Evolutionary conservation across 768 basidiomycete species (phyloP).

Genomic region (Rickenella mellea): DNA sequence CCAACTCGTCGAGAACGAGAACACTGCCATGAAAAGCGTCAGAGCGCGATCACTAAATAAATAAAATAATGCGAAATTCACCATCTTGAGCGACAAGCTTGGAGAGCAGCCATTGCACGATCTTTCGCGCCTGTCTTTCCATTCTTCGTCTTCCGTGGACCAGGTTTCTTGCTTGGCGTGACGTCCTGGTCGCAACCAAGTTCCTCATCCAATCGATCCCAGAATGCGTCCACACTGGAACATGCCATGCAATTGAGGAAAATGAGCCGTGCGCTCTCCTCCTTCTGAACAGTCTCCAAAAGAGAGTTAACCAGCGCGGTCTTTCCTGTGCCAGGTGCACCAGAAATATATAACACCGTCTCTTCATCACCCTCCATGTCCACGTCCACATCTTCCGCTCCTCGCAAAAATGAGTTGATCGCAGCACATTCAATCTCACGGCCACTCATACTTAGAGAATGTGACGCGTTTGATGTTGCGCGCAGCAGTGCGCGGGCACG

Average conservation of each 20-base stretch:
- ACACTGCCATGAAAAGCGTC: constrained; percentile 34
- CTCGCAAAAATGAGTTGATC: constrained; percentile 40
- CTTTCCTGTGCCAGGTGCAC: constrained; percentile 89
- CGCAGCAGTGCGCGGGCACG: constrained; percentile 66
- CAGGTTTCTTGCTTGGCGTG: constrained; percentile 23
- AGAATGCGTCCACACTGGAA: constrained; percentile 54
- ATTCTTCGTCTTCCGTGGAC: constrained; percentile 31
- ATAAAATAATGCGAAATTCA: constrained; percentile 13
- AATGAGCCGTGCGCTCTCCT: constrained; percentile 37
- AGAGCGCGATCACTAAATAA: constrained; percentile 1
- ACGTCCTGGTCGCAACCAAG: constrained; percentile 28
- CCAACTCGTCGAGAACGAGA: constrained; percentile 79
- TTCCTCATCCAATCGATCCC: constrained; percentile 58
- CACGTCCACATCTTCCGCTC: background rate
- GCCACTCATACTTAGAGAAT: constrained; percentile 45
- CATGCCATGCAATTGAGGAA: constrained; percentile 79
- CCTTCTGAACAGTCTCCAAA: constrained; percentile 29
- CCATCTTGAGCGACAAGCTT: constrained; percentile 43
- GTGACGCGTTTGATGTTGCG: constrained; percentile 49
- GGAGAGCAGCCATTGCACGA: constrained; percentile 1
- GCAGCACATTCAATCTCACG: constrained; percentile 53
- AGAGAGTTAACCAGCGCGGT: constrained; percentile 74
- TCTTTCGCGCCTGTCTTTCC: constrained; percentile 26
- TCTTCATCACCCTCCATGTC: too few species aligned
- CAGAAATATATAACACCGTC: constrained; percentile 67